phyloP scores from a whole-genome alignment of 2,329 filamentous ascomycete genomes.

The Phaeoacremonium minimum region DNA sequence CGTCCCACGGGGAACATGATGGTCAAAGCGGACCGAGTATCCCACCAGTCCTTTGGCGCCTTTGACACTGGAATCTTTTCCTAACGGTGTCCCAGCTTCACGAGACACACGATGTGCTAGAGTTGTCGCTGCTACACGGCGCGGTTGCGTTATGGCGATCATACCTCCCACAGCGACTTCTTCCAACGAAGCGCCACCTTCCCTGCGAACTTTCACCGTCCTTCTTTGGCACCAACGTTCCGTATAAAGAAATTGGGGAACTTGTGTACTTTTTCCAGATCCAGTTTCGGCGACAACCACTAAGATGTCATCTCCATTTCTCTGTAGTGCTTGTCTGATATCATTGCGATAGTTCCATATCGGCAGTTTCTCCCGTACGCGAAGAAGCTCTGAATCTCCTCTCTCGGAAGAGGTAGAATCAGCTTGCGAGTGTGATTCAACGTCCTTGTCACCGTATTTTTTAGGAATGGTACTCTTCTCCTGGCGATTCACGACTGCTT shows the following conservation, averaged over 20 bases:
- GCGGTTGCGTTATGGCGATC: conserved; percentile 91
- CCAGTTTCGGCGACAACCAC: conserved; percentile 91
- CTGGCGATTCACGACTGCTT: too few species aligned
- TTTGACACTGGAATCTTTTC: conserved; percentile 28
- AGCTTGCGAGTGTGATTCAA: too few species aligned
- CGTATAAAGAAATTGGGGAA: conserved; percentile 79
- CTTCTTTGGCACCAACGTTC: conserved; percentile 74
- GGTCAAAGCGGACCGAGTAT: conserved; percentile 93
- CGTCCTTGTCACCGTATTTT: conserved; percentile 20
- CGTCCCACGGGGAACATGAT: conserved; percentile 74
- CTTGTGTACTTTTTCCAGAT: conserved; percentile 94
- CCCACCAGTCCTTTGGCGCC: conserved; percentile 67
- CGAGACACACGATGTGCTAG: conserved; percentile 82
- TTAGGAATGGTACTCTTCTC: too few species aligned
- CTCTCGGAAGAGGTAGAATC: too few species aligned
- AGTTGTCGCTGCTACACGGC: conserved; percentile 89
- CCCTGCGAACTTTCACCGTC: conserved; percentile 41
- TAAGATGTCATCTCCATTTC: conserved; percentile 70
- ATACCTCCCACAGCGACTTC: conserved; percentile 64
- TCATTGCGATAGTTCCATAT: conserved; percentile 72
- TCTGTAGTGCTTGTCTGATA: conserved; percentile 60
- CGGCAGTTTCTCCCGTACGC: conserved; percentile 64
- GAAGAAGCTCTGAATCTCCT: conserved; percentile 15
- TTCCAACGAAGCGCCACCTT: conserved; percentile 22
- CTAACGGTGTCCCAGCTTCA: conserved; percentile 59